A percentile compares a stretch with the other conserved stretches of the same genome.
phyloP scores from a whole-genome alignment of 1,139 yeast genomes.

The Geotrichum cucujoidarum region DNA sequence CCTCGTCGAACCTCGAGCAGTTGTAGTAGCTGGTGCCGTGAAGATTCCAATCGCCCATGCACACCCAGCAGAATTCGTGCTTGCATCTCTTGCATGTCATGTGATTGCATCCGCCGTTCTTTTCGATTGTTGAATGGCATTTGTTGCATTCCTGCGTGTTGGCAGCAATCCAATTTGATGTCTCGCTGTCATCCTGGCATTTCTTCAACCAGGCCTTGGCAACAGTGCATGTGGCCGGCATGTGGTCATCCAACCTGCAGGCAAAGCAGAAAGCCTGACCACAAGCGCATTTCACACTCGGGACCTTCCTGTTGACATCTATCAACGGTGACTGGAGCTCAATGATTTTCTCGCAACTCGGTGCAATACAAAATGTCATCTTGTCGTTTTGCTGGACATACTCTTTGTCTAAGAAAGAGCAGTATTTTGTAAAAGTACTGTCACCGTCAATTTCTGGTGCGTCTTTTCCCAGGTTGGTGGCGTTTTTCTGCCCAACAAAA shows the following conservation, averaged over 20 bases:
- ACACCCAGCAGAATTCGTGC: constrained; percentile 90
- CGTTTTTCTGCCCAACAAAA: constrained; percentile 26
- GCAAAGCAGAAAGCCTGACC: constrained; percentile 74
- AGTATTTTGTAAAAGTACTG: constrained; percentile 24
- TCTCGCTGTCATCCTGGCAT: constrained; percentile 83
- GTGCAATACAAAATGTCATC: constrained; percentile 79
- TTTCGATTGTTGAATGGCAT: constrained; percentile 56
- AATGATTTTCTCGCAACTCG: constrained; percentile 67
- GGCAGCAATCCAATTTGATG: constrained; percentile 82
- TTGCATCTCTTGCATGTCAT: constrained; percentile 81
- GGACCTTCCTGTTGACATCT: constrained; percentile 44
- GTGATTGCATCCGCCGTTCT: constrained; percentile 95
- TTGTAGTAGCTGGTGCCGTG: constrained; percentile 65
- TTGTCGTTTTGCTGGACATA: constrained; percentile 51
- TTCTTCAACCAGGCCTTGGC: constrained; percentile 72
- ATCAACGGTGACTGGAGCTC: constrained; percentile 40
- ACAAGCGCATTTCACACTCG: constrained; percentile 63
- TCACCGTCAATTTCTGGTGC: background rate
- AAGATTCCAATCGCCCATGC: constrained; percentile 69
- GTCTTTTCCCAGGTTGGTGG: constrained; percentile 6
- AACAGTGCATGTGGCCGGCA: constrained; percentile 74
- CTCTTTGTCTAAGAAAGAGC: constrained; percentile 35
- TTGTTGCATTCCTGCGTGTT: constrained; percentile 82
- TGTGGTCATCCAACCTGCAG: constrained; percentile 65
- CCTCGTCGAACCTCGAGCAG: constrained; percentile 57